Evolutionary conservation across 148 eudicot species (phyloP), one percentile per base, ranked within the genome.

Genomic region (Chenopodium berlandieri): DNA sequence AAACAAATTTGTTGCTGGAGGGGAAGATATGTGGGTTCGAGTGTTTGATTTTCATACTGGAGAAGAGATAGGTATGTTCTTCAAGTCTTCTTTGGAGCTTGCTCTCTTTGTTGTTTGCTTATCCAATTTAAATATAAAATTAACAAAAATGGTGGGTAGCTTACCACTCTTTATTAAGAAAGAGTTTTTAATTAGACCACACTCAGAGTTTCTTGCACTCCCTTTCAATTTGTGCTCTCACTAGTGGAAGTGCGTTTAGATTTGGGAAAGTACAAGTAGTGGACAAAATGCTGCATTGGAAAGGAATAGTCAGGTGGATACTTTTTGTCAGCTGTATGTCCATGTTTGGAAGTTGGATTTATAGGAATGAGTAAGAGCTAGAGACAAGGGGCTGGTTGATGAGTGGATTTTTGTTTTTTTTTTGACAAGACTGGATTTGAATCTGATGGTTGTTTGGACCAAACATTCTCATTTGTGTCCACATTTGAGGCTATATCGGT

Each of bases 21-120:
- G 98, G 62, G 98, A 92, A 90, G 98, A 95, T 82, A 90, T 95
- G 98, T 95, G 98, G 98, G 87, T 95, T 79, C 96, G 84, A 79
- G 86, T 93, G n/a, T 95, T 88, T 81, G 97, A 95, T 88, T 95
- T 95, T 84, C 90, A 91, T 80, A 95, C 93, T 60, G 97, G 98
- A 47, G 93, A 88, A 83, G 97, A 92, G 85, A 86, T 86, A 78
- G 98, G 98, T 95, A 73, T 72, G 88, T 79, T 34, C 19, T 40
- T 50, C 75, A 34, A 22, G 27, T 12, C 2, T 2, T 12, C 34
- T 44, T 7, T 14, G 5, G 7, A 58, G 34, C 32, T 76, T 56
- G 48, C 20, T 47, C 14, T 65, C 20, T 1, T 25, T 73, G 27
- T 7, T 34, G 0, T 11, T 30, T 62, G 27, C 9, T 1, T 13